Conservation (phyloP, 352 stramenopile genomes). For the Globisporangium middletonii region DNA sequence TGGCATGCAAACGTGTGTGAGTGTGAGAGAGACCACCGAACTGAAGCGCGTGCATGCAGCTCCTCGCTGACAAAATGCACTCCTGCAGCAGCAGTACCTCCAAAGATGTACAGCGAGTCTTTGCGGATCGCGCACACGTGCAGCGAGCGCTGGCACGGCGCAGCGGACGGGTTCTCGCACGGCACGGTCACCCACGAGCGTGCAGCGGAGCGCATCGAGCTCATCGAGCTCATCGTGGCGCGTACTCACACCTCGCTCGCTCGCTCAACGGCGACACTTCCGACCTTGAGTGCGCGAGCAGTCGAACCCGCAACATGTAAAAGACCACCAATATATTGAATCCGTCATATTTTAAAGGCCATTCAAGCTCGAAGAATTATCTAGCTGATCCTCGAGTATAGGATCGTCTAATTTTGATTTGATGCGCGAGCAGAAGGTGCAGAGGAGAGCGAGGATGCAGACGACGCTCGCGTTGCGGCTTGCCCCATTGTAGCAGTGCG, state of each 20-base stretch:
- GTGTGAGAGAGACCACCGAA: background rate
- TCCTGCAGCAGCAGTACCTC: constrained; percentile 26
- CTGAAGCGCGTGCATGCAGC: background rate
- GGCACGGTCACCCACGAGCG: constrained; percentile 68
- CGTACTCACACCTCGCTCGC: too few relatives aligned
- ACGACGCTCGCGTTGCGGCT: background rate
- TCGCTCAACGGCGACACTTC: too few relatives aligned
- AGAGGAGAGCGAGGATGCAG: background rate
- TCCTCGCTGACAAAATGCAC: background rate
- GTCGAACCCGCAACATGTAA: too few relatives aligned
- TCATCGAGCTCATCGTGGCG: constrained; percentile 12
- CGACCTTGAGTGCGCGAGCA: too few relatives aligned
- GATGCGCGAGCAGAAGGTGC: background rate
- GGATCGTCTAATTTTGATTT: too few relatives aligned
- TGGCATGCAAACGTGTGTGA: background rate
- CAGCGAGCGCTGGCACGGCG: constrained; percentile 90
- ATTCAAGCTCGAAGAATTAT: too few relatives aligned
- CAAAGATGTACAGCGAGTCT: constrained; percentile 92
- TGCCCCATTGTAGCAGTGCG: background rate
- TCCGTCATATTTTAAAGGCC: too few relatives aligned
- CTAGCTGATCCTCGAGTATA: too few relatives aligned
- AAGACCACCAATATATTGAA: too few relatives aligned
- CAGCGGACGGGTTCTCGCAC: constrained; percentile 74
- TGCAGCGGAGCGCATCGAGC: constrained; percentile 31
- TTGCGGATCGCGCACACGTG: constrained; percentile 89